These are phyloP conservation scores for Pisolithus microcarpus DNA, from an alignment of 768 basidiomycete species.

Conservation along the genomic window DNA sequence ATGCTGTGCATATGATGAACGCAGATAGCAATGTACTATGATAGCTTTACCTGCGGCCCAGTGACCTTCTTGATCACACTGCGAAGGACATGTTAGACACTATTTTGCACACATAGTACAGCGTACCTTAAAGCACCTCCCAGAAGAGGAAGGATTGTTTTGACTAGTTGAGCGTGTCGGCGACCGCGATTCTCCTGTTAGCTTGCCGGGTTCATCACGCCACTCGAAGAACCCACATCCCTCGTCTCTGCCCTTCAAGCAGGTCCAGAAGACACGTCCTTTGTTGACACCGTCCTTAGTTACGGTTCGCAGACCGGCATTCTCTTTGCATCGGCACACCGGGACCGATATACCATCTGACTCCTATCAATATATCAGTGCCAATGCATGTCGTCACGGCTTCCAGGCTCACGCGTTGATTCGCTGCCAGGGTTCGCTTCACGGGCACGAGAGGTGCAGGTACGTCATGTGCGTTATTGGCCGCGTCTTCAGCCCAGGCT, in stretches of 20 bases:
- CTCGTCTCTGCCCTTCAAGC: slow-evolving; percentile 48
- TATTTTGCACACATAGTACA: not conserved
- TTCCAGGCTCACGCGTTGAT: slow-evolving; percentile 15
- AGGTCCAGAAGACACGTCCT: slow-evolving; percentile 75
- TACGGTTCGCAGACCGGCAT: slow-evolving; percentile 46
- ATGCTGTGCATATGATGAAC: slow-evolving; percentile 30
- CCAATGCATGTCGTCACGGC: not conserved
- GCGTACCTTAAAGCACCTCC: slow-evolving; percentile 24
- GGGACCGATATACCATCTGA: slow-evolving; percentile 10
- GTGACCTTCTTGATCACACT: slow-evolving; percentile 63
- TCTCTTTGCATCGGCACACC: slow-evolving; percentile 51
- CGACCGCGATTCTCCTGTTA: slow-evolving; percentile 12
- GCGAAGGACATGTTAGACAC: not conserved
- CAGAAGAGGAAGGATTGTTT: slow-evolving; percentile 33
- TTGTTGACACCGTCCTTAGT: slow-evolving; percentile 64
- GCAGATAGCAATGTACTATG: not conserved
- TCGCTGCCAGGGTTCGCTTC: slow-evolving; percentile 31
- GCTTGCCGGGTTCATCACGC: slow-evolving; percentile 43
- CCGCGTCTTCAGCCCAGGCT: slow-evolving; percentile 35
- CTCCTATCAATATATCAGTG: too few relatives aligned
- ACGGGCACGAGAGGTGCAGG: slow-evolving; percentile 25
- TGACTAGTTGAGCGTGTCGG: slow-evolving; percentile 15
- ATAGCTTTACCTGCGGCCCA: slow-evolving; percentile 52
- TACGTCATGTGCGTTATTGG: slow-evolving; percentile 1
- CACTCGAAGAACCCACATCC: slow-evolving; percentile 75